A percentile compares a stretch with the other conserved stretches of the same genome.
Evolutionary conservation across 306 rosid species (phyloP).

Genomic region (Cajanus cajan): DNA sequence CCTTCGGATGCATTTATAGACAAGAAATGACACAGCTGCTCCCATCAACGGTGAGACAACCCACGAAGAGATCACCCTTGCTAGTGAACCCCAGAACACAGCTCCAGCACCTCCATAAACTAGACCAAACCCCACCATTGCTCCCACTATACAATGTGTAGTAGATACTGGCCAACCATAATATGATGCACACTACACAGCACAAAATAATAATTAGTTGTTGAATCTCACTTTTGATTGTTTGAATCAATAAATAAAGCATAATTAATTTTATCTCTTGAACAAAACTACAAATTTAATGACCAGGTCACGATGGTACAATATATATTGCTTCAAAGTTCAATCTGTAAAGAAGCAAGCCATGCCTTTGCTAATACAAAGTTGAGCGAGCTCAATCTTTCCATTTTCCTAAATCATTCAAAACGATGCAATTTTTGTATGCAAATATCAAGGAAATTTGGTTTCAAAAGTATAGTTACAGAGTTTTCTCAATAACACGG

Average conservation of each 20-base stretch:
- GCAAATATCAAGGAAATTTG: not conserved
- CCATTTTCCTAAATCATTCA: slow-evolving; percentile 5
- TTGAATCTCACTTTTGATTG: slow-evolving; percentile 5
- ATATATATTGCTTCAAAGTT: not conserved
- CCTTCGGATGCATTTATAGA: slow-evolving; percentile 92
- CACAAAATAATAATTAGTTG: slow-evolving; percentile 11
- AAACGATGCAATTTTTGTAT: not conserved
- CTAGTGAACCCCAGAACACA: slow-evolving; percentile 94
- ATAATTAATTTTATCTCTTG: not conserved
- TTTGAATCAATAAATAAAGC: slow-evolving; percentile 7
- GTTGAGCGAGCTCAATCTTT: not conserved
- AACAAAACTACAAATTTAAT: not conserved
- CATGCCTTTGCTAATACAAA: not conserved
- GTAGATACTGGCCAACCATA: slow-evolving; percentile 98
- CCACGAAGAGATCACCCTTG: slow-evolving; percentile 91
- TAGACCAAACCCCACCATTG: slow-evolving; percentile 96
- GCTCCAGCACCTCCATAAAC: slow-evolving; percentile 89
- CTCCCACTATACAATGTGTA: slow-evolving; percentile 97
- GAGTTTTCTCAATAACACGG: not conserved
- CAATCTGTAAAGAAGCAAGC: not conserved
- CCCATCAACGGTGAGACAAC: slow-evolving; percentile 88
- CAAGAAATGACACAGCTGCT: slow-evolving; percentile 86
- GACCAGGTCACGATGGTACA: not conserved
- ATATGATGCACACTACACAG: slow-evolving; percentile 77
- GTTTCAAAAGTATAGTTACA: not conserved